Evolutionary conservation across 2,329 filamentous ascomycete genomes (phyloP), one percentile per base, ranked within the genome.

Genomic region (Alternaria brassicae): DNA sequence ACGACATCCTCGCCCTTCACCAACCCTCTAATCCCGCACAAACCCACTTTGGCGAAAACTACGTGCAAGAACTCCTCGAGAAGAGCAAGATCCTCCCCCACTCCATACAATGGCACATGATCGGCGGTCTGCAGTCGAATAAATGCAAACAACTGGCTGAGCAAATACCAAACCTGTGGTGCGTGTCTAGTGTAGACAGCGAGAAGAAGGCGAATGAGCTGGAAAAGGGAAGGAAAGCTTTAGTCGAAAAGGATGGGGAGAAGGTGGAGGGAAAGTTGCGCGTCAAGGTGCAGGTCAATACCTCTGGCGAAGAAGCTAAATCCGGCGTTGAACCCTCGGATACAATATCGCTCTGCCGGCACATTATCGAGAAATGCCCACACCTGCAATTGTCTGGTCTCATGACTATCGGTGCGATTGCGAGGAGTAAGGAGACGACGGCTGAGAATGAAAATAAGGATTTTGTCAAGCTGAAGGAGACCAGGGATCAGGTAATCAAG

Each of bases 391-490:
- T 99, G 2, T 84, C 90, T 28, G 95, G 95, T 0, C 79, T 99
- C 36, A 99, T 99, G 95, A 99, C 95, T 2, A 98, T 99, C 72
- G 95, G 95, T 1, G 93, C 94, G 17, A 96, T 98, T 76, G 94
- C 93, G 48, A 82, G 94, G 62, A 95, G 91, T 69, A 85, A 87
- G 71, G 91, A 86, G 15, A 90, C 88, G 2, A 80, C 78, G n/a
- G 60, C 85, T 0, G 92, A 91, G 68, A 89, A 83, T n/a, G 90
- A 94, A 79, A 98, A 98, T 76, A 92, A 96, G 77, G 95, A 99
- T 79, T 98, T 98, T 75, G 77, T 88, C 4, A 76, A 81, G 4
- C 78, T 99, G 73, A 82, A 81, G 50, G 84, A 89, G 71, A 89
- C 91, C 74, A 83, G 91, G 56, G 91, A 96, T 75, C 78, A 86